These are phyloP conservation scores for Fennellomyces sp. DNA, from an alignment of 371 early-diverging fungal genomes.

Conservation along the genomic window DNA sequence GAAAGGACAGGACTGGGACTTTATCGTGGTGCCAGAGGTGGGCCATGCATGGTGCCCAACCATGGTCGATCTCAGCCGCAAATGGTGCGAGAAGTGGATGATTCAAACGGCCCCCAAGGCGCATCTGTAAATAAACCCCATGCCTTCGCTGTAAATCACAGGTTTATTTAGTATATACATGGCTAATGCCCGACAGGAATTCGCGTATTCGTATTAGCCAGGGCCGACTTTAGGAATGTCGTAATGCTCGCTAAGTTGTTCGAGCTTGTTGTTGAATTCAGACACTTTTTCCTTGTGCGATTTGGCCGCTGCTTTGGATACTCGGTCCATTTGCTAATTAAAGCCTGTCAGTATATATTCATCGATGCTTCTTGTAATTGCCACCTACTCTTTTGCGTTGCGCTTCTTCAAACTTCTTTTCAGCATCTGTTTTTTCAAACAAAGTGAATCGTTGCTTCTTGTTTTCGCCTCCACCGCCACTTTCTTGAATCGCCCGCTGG, in stretches of 20 bases:
- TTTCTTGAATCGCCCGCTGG: constrained; percentile 40
- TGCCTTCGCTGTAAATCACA: too few relatives aligned
- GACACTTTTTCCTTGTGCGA: constrained; percentile 69
- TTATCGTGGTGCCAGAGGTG: constrained; percentile 26
- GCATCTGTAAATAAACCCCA: neutral
- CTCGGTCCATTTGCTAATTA: constrained; percentile 65
- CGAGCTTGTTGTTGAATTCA: constrained; percentile 65
- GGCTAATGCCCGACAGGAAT: too few relatives aligned
- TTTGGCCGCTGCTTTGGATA: constrained; percentile 58
- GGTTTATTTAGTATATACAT: too few relatives aligned
- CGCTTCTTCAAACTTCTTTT: constrained; percentile 64
- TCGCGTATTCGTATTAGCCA: constrained; percentile 51
- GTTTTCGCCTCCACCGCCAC: constrained; percentile 13
- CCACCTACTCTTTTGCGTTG: constrained; percentile 56
- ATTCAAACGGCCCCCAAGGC: neutral
- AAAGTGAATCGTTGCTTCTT: constrained; percentile 21
- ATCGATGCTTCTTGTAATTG: neutral
- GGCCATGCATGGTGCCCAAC: constrained; percentile 45
- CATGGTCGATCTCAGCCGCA: constrained; percentile 28
- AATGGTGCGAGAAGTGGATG: constrained; percentile 45
- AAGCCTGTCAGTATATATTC: neutral
- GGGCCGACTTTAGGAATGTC: constrained; percentile 77
- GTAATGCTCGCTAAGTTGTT: constrained; percentile 71
- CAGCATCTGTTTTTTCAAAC: constrained; percentile 64
- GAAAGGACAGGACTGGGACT: constrained; percentile 35